Base-by-base conservation (phyloP, 148 eudicot genomes). In the Cornus controversa region DNA sequence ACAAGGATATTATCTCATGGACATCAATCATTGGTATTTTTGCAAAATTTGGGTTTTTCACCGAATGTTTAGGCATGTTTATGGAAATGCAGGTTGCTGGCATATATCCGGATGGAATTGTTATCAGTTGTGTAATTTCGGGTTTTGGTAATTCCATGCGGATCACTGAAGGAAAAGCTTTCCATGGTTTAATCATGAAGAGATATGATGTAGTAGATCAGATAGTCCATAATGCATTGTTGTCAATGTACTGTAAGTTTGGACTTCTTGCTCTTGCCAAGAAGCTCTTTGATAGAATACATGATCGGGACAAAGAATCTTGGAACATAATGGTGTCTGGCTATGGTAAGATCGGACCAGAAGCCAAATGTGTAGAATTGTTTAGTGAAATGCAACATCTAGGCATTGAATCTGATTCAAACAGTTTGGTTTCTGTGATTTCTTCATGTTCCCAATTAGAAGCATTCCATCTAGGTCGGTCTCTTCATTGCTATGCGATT, bases 171-270 rank as follows among this genome's bases (percentile, higher is more conserved):
- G 97, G 91, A 58, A 91, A 84, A 87, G 86, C 85, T 4, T 80
- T 93, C 77, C 94, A 93, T 80, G 89, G 92, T 31, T 71, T 86
- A 28, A 80, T 93, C 50, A 20, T 85, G n/a, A 84, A 90, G 81
- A 86, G 86, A 84, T 78, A 77, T 72, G 85, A 67, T 83, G 70
- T 28, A 53, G 28, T 58, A 23, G 76, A 85, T 80, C 82, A 83
- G 68, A 84, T 86, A 58, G 86, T 89, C 72, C 26, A 69, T 11
- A 83, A 75, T 81, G 91, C 89, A 66, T 79, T 93, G 72, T 42
- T 91, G 65, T 88, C 94, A 9, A 91, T 91, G 94, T 93, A 93
- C 71, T 91, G 83, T 77, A 89, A 82, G 75, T 85, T 91, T 80
- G 90, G 90, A 62, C 76, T 77, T 72, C 40, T 84, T 72, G 31